A percentile compares a stretch with the other conserved stretches of the same genome.
Conservation (phyloP, 768 basidiomycete species). For the Pluteus cervinus region DNA sequence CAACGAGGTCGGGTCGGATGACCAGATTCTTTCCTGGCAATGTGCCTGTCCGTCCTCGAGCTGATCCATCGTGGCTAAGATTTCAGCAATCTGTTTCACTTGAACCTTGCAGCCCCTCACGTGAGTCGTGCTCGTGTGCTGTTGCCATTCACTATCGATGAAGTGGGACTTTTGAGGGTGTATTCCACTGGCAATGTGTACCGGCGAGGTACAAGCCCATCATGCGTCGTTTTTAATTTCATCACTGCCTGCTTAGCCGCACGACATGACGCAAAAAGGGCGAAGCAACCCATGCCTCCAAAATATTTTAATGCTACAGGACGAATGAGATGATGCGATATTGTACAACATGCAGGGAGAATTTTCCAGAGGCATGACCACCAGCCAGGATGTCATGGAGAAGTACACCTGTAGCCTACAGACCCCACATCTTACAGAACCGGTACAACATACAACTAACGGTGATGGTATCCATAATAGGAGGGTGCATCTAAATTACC, state of each 20-base stretch:
- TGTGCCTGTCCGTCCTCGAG: slow-evolving; percentile 26
- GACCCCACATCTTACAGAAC: slow-evolving; percentile 55
- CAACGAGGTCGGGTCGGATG: slow-evolving; percentile 29
- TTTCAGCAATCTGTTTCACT: slow-evolving; percentile 24
- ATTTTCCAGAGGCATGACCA: slow-evolving; percentile 6
- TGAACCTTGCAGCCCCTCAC: too few species aligned
- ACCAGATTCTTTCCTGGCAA: too few species aligned
- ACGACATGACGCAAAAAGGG: too few species aligned
- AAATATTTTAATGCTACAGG: too few species aligned
- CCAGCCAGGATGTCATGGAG: slow-evolving; percentile 2
- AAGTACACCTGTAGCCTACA: slow-evolving; percentile 22
- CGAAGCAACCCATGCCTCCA: too few species aligned
- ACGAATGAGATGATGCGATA: slow-evolving; percentile 11
- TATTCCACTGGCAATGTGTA: too few species aligned
- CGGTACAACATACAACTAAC: slow-evolving; percentile 84
- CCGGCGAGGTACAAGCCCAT: too few species aligned
- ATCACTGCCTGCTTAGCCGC: too few species aligned
- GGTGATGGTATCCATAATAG: slow-evolving; percentile 85
- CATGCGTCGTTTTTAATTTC: too few species aligned
- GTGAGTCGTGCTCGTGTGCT: too few species aligned
- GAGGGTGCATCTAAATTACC: slow-evolving; percentile 68
- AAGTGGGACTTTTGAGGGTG: too few species aligned
- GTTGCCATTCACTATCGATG: too few species aligned
- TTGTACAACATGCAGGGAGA: slow-evolving; percentile 12
- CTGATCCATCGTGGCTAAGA: slow-evolving; percentile 35